phyloP scores from a whole-genome alignment of 768 basidiomycete species.

The Chalciporus pseudorubinellus region DNA sequence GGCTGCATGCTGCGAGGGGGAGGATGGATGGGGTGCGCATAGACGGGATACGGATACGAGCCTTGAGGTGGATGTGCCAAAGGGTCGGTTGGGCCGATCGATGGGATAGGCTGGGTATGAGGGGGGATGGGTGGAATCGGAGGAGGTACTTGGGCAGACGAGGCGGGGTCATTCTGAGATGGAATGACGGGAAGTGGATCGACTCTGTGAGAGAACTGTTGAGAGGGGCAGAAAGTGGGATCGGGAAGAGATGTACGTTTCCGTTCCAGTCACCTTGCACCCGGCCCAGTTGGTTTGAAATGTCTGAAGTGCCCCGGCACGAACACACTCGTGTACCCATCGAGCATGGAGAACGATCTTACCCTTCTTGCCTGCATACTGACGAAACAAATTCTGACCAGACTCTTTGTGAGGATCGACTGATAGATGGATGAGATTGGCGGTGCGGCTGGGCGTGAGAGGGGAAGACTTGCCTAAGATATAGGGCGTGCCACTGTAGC shows the following conservation, averaged over 20 bases:
- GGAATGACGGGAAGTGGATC: slow-evolving; percentile 20
- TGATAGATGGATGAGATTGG: slow-evolving; percentile 28
- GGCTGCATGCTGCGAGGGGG: slow-evolving; percentile 43
- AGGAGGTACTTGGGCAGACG: slow-evolving; percentile 27
- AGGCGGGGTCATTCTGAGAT: slow-evolving; percentile 22
- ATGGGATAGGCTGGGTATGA: slow-evolving; percentile 28
- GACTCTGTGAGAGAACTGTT: slow-evolving; percentile 17
- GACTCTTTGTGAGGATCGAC: slow-evolving; percentile 78
- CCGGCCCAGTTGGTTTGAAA: slow-evolving; percentile 77
- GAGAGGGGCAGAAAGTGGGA: not conserved
- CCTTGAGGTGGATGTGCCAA: slow-evolving; percentile 30
- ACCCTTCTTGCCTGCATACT: slow-evolving; percentile 75
- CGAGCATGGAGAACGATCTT: slow-evolving; percentile 72
- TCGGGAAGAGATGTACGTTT: slow-evolving; percentile 49
- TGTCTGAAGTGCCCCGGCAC: slow-evolving; percentile 64
- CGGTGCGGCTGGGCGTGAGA: not conserved
- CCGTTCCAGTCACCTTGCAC: slow-evolving; percentile 75
- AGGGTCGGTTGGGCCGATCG: slow-evolving; percentile 28
- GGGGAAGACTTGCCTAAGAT: slow-evolving; percentile 60
- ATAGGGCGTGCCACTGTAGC: slow-evolving; percentile 77
- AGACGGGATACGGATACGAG: slow-evolving; percentile 34
- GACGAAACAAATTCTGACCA: slow-evolving; percentile 78
- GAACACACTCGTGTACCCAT: slow-evolving; percentile 80
- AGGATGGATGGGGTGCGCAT: slow-evolving; percentile 40
- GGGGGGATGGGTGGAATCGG: slow-evolving; percentile 26